phyloP scores from a whole-genome alignment of 148 eudicot species.

The Bassia scoparia region DNA sequence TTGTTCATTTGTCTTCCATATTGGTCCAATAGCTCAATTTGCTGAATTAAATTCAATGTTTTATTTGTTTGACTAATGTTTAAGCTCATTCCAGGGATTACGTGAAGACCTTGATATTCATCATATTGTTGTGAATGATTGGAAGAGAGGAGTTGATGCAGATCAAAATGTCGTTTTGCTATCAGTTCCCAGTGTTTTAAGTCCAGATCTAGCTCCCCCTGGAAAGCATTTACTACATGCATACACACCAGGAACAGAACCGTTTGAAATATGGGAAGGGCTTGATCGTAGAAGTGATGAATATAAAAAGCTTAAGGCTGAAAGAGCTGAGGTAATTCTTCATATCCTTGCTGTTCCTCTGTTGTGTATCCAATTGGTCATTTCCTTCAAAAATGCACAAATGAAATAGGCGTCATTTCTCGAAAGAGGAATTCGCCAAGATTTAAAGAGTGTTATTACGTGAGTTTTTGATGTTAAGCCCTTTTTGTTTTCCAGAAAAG shows the following conservation, averaged over 20 bases:
- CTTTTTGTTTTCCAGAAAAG: background rate
- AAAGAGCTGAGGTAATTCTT: conserved; percentile 74
- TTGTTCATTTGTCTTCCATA: background rate
- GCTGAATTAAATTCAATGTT: background rate
- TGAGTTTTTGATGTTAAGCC: background rate
- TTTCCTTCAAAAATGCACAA: background rate
- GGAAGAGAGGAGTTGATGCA: conserved; percentile 91
- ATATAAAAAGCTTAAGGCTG: conserved; percentile 81
- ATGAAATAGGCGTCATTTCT: background rate
- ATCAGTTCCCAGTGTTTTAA: conserved; percentile 83
- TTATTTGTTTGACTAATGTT: conserved; percentile 3
- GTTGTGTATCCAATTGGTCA: background rate
- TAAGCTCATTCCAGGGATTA: conserved; percentile 45
- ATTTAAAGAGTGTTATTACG: background rate
- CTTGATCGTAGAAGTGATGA: conserved; percentile 78
- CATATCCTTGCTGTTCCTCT: background rate
- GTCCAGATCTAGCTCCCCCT: conserved; percentile 82
- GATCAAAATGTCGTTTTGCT: conserved; percentile 95
- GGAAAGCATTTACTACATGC: conserved; percentile 94
- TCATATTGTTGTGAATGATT: conserved; percentile 89
- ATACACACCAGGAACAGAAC: conserved; percentile 91
- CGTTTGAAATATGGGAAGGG: conserved; percentile 85
- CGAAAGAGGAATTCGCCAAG: background rate
- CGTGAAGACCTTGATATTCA: conserved; percentile 85
- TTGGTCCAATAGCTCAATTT: background rate